Evolutionary conservation across 148 eudicot genomes (phyloP).

Genomic region (Nepenthes gracilis): DNA sequence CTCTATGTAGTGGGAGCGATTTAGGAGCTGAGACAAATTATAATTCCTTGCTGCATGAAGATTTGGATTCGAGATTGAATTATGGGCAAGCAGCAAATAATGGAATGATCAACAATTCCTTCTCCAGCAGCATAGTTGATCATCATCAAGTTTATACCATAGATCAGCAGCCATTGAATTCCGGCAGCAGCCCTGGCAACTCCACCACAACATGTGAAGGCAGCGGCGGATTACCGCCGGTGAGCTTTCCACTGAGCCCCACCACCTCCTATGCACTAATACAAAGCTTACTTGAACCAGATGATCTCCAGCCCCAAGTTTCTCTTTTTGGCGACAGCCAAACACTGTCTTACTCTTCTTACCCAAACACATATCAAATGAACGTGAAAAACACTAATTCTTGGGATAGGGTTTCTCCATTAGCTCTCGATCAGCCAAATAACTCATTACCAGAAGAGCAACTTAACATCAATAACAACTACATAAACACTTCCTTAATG

Average conservation of each 20-base stretch:
- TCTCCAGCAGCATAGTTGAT: background rate
- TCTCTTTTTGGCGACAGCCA: constrained; percentile 7
- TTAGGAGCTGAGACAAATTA: constrained; percentile 23
- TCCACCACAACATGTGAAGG: constrained; percentile 17
- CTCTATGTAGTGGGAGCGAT: constrained; percentile 19
- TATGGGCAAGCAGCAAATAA: constrained; percentile 14
- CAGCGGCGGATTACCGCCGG: background rate
- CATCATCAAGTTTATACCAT: background rate
- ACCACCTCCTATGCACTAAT: constrained; percentile 30
- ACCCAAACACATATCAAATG: no score
- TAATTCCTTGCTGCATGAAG: constrained; percentile 29
- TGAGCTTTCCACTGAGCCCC: constrained; percentile 21
- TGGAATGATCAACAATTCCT: constrained; percentile 12
- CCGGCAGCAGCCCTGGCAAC: constrained; percentile 13
- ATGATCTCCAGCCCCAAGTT: background rate
- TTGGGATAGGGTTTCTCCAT: no score
- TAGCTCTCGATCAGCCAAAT: no score
- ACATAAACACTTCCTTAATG: no score
- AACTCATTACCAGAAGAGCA: no score
- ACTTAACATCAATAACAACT: no score
- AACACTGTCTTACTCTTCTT: no score
- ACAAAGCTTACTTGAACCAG: constrained; percentile 28
- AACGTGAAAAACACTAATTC: no score
- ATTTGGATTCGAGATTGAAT: constrained; percentile 22
- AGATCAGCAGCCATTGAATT: background rate